Evolutionary conservation across 257 asterid genomes (phyloP).

Genomic region (Fraxinus pennsylvanica): DNA sequence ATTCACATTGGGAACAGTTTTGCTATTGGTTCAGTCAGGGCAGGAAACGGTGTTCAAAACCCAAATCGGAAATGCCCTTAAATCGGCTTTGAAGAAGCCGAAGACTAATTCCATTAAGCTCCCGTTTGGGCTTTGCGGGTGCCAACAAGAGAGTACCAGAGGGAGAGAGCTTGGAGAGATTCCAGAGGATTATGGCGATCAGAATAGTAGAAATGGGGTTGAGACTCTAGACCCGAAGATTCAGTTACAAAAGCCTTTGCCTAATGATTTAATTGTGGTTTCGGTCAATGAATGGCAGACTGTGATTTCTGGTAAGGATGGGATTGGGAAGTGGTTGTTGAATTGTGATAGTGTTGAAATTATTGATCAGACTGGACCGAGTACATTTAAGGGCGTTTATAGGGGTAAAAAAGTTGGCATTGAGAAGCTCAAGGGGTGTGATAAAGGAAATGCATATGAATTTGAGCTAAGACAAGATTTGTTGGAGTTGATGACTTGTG

Average conservation of each 20-base stretch:
- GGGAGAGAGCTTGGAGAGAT: constrained; percentile 66
- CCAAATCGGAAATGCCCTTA: constrained; percentile 80
- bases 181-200: constrained; percentile 68
- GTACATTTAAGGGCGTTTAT: constrained; percentile 69
- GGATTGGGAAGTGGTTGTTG: constrained; percentile 74
- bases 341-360: constrained; percentile 65
- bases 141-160: constrained; percentile 77
- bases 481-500: constrained; percentile 91
- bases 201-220: constrained; percentile 53
- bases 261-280: constrained; percentile 57
- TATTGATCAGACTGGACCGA: constrained; percentile 68
- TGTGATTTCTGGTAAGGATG: constrained; percentile 64
- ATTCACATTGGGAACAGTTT: constrained; percentile 73
- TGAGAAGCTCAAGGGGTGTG: constrained; percentile 95
- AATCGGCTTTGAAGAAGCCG: constrained; percentile 69
- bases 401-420: constrained; percentile 76
- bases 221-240: constrained; percentile 52
- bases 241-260: constrained; percentile 64
- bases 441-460: constrained; percentile 84
- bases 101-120: constrained; percentile 71
- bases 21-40: constrained; percentile 66
- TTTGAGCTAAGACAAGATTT: constrained; percentile 75
- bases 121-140: constrained; percentile 91
- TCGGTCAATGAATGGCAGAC: constrained; percentile 98
- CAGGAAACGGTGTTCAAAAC: constrained; percentile 73